Base-by-base conservation (phyloP, 1,284 basidiomycete genomes). In the Moesziomyces aphidis region DNA sequence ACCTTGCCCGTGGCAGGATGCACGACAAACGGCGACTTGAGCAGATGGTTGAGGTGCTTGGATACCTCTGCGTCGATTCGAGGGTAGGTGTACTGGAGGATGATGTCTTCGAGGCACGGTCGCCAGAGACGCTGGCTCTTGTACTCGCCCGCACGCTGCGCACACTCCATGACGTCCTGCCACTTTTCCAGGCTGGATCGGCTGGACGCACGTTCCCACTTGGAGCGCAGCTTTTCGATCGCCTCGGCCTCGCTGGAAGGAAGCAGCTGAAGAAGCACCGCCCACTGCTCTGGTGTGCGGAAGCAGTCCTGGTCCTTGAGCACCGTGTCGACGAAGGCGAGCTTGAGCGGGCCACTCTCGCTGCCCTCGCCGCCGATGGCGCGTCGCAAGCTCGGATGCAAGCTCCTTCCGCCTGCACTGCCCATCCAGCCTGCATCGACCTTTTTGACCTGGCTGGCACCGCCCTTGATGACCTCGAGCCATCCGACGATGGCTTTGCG, bases 21-120 rank as follows among this genome's bases (percentile, higher is more conserved):
- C 0, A 99, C 88, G 83, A 95, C 97, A 86, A 99, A 99, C 0
- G 97, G 97, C 26, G 94, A 91, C 86, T 99, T 99, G 69, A 99
- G 90, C 87, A 99, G 89, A 86, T 99, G 97, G 86, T 99, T 99
- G 61, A 95, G 89, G 81, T 96, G 94, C 83, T 98, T 97, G 2
- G 95, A 95, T 17, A 99, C 96, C 85, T 99, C 96, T 7, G 93
- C 91, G 85, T 99, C 96, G 68, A 99, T 90, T 19, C 96, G 91
- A 3, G 97, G 96, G 85, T 99, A 99, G 0, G 93, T 96, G 85
- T 97, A 98, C 83, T 95, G 93, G 15, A 99, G 87, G 61, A 97
- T 88, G 61, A 98, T 90, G 77, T 98, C 96, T 82, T 97, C 91
- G 47, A 83, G 69, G 23, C 76, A 76, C 11, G 81, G 76, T 46